Evolutionary conservation across 306 rosid species (phyloP), one percentile per base, ranked within the genome.

Genomic region (Fragaria nilgerrensis): DNA sequence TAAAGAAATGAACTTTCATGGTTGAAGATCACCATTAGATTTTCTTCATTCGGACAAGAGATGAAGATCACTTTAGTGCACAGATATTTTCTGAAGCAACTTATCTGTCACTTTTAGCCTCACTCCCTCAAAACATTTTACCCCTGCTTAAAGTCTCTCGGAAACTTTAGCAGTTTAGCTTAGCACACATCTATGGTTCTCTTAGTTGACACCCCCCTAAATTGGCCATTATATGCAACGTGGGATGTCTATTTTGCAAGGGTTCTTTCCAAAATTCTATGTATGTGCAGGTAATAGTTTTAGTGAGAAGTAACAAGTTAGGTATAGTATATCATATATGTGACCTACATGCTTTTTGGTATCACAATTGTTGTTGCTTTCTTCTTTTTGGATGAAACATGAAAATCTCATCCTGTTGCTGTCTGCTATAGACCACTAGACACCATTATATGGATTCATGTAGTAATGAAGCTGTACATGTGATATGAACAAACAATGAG

Each of bases 311-410:
- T 16, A 34, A 17, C 70, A 20, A 39, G 29, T 67, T 67, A 36
- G 29, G 48, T 7, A 37, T 65, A 39, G 45, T 2, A 41, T 34
- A 16, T 48, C 52, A 48, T 36, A 0, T 36, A 65, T 65, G 70
- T 19, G 45, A 39, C 71, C 71, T 10, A 37, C 45, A 39, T 10
- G 72, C 32, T 10, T 67, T 67, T 67, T 67, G 72, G 49, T 67
- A 67, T 41, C 49, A 67, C 32, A 67, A n/a, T 19, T 36, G 74
- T 49, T 70, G 27, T 39, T 23, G 29, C 29, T 29, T 29, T 13
- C 22, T 78, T 59, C 34, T 64, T 29, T 59, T 70, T 73, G 53
- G 66, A 73, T 73, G 37, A 55, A 23, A 73, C 68, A 56, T 73
- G 53, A 23, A 73, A 55, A 39, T 73, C 52, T n/a, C 22, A 6